Base-by-base conservation (phyloP, 2,329 filamentous ascomycete genomes). In the Ophiosphaerella herpotricha region DNA sequence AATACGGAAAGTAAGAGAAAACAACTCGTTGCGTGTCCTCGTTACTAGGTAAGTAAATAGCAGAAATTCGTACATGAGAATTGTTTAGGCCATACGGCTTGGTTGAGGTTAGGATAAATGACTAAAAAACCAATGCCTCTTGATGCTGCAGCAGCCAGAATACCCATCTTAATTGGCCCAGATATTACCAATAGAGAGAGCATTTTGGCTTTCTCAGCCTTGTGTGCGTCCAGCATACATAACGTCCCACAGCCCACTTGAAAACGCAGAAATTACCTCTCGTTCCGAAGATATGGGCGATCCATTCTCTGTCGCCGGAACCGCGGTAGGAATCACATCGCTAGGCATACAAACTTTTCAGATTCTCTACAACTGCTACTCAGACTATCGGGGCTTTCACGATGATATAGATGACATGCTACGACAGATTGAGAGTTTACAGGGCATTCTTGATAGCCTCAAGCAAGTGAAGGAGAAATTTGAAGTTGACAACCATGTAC, bases 261-360 rank as follows among this genome's bases (percentile, higher is more conserved):
- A 7, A 7, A 40, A 23, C 39, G 16, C 23, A 12, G 9, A 6
- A 8, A 12, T 14, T 2, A 29, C 23, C 23, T 14, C 16, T 31
- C 39, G 8, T 26, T 21, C 12, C 12, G 11, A 7, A 4, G 7
- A 18, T 8, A 45, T 45, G 43, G 11, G 16, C 6, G 43, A 45
- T n/a, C 23, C 35, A n/a, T 31, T 45, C 8, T 45, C 35, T 12
- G 16, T 45, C 18, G 34, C 42, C 1, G 33, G 34, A 7, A 49
- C 47, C 21, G 51, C 52, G 5, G 51, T 53, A 26, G 54, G 51
- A 29, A 50, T 60, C n/a, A 43, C 46, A 2, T 55, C 51, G 4
- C 48, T 55, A 24, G 49, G 57, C 2, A 33, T 60, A 12, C 50
- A 52, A 13, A 43, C 54, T 14, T 57, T 46, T 14, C 57, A 57